Evolutionary conservation across 148 eudicot genomes (phyloP), one percentile per base, ranked within the genome.

Genomic region (Chenopodium formosanum): DNA sequence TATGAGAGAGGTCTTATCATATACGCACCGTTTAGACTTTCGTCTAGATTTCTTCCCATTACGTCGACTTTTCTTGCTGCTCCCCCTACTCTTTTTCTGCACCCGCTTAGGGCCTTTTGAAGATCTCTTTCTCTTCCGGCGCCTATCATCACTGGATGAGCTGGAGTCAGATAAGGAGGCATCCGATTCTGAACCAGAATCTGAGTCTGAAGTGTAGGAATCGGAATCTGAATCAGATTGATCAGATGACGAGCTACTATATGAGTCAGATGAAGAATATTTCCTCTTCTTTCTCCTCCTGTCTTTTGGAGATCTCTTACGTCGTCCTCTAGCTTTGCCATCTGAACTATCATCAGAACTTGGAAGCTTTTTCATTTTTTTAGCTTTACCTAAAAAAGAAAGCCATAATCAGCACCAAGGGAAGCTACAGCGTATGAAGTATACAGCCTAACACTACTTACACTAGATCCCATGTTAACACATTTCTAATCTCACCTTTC

Each of bases 201-300:
- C 85, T 5, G 94, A 94, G 80, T 88, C 91, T 78, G 88, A 85
- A 46, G 78, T 34, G 48, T 75, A 17, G 89, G 89, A 89, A 77
- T 79, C 84, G 1, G 89, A 82, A 72, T 86, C 85, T 47, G 91
- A 88, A 32, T 76, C 66, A 52, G 84, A 82, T 23, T 82, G 20
- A 67, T 46, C 79, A 0, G 82, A 78, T 37, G 37, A 82, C 37
- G 86, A 79, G 75, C 83, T 85, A 85, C 90, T 89, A 72, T 84
- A 84, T 53, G 98, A 94, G 72, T 94, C 97, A 44, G 98, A 93
- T 76, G 99, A 94, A 78, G 94, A 90, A 88, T 89, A 85, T 84
- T 91, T 88, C 86, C 88, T 90, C 77, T 91, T 90, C 85, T 89
- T 95, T 75, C 88, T 94, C 87, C 89, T 90, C 73, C 75, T 87